These are phyloP conservation scores for Coccomyxa sp. DNA, from an alignment of 139 green algal genomes.

Conservation along the genomic window DNA sequence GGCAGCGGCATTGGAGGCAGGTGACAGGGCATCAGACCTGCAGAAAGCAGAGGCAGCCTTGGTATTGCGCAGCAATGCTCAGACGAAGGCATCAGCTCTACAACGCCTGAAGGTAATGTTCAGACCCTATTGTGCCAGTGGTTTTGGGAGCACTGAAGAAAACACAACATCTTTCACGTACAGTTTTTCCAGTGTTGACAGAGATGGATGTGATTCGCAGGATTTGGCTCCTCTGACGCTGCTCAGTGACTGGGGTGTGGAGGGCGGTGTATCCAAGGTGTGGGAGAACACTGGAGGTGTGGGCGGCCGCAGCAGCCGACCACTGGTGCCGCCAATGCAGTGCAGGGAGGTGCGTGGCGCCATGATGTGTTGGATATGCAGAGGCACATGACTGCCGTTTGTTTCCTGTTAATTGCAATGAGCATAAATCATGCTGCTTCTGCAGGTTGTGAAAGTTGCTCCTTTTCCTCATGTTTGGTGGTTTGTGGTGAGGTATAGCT, in stretches of 20 bases:
- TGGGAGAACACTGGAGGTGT: not conserved
- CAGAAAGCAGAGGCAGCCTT: not conserved
- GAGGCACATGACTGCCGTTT: too few species aligned
- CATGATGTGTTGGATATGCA: not conserved
- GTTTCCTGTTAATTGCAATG: not conserved
- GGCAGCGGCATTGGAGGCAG: too few species aligned
- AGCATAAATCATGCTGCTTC: not conserved
- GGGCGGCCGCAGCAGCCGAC: conserved; percentile 3
- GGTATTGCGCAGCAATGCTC: conserved; percentile 5
- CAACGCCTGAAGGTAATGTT: conserved; percentile 9
- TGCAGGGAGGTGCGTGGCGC: conserved; percentile 14
- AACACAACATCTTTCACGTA: too few species aligned
- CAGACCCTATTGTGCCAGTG: too few species aligned
- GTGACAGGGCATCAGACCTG: too few species aligned
- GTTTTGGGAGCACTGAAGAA: too few species aligned
- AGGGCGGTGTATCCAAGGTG: not conserved
- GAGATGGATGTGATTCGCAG: conserved; percentile 5
- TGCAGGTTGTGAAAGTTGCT: not conserved
- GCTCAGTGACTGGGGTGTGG: conserved; percentile 9
- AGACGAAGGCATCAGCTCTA: conserved; percentile 7
- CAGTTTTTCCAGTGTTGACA: too few species aligned
- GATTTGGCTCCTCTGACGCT: conserved; percentile 38
- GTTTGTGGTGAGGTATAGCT: not conserved
- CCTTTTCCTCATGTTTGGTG: not conserved
- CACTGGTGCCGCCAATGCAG: conserved; percentile 4